Base-by-base conservation (phyloP, 768 basidiomycete species). In the Rhodotorula toruloides region DNA sequence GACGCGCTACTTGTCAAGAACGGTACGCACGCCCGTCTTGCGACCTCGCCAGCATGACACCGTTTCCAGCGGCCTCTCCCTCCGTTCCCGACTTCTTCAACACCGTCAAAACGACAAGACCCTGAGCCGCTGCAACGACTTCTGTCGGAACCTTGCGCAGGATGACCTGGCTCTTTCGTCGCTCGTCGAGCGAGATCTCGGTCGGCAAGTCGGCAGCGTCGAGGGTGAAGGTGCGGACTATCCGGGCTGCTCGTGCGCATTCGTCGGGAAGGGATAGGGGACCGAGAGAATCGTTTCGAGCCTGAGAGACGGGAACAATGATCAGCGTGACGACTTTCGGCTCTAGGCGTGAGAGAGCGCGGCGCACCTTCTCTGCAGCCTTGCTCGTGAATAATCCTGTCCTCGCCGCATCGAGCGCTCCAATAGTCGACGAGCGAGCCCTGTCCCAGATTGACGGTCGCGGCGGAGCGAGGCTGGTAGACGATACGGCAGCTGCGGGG, bases 111-210 rank as follows among this genome's bases (percentile, higher is more conserved):
- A 67, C 56, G 22, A 36, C 68, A 8, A 58, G 11, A 1, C 69
- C 69, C 3, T 46, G 48, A 13, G 69, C 59, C 0, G 59, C 31
- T 1, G 49, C 52, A 9, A 70, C 19, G 2, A 53, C 54, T 2
- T 52, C 53, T 1, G 67, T 57, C 17, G 71, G 71, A 31, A 72
- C 69, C 65, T 69, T 69, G 39, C 48, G 44, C 25, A 68, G 32
- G 7, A 66, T 64, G 17, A 46, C 43, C 56, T 72, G 70, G n/a
- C 52, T 54, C 61, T 72, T 72, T 25, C 61, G 58, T 22, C 43
- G n/a, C 31, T 70, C 63, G 11, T 29, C 47, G 14, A 65, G 40
- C 25, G 48, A 57, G 1, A 59, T 17, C 53, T 65, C 64, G 34
- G 65, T 61, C 2, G 63, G 54, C 11, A 65, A 39, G 37, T 72